Evolutionary conservation across 345 rosid genomes (phyloP).

Genomic region (Barbarea vulgaris): DNA sequence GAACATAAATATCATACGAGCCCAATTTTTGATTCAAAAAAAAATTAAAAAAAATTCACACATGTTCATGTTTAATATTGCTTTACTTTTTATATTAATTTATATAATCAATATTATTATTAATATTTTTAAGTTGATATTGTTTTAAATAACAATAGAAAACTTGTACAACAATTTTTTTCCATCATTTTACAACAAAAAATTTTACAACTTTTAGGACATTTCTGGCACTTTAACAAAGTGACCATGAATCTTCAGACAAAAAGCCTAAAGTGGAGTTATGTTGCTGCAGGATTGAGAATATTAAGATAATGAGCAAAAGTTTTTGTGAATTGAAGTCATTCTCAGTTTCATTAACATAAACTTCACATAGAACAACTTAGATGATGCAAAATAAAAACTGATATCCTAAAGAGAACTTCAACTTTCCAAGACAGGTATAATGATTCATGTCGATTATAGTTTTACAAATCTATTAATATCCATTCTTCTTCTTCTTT

Average conservation of each 20-base stretch:
- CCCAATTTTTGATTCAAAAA: background rate
- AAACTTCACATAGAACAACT: constrained; percentile 13
- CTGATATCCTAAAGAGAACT: background rate
- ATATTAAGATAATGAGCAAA: background rate
- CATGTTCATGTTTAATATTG: background rate
- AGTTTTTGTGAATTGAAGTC: constrained; percentile 8
- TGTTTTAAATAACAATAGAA: too few species aligned
- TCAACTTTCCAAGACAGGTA: constrained; percentile 1
- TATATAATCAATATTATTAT: background rate
- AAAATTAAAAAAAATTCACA: background rate
- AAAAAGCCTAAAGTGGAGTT: too few species aligned
- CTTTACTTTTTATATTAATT: background rate
- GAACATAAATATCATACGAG: background rate
- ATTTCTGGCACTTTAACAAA: background rate
- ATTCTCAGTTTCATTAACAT: constrained; percentile 9
- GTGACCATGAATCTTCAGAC: too few species aligned
- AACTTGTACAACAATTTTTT: too few species aligned
- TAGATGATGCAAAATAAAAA: constrained; percentile 1
- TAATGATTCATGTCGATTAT: background rate
- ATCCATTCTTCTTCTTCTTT: constrained; percentile 21
- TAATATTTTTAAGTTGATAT: background rate
- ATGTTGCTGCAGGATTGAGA: background rate
- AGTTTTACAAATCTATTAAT: background rate
- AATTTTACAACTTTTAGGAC: background rate
- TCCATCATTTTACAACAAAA: too few species aligned